Conservation (phyloP, 495 filamentous ascomycete species). For the Bathelium albidoporum region DNA sequence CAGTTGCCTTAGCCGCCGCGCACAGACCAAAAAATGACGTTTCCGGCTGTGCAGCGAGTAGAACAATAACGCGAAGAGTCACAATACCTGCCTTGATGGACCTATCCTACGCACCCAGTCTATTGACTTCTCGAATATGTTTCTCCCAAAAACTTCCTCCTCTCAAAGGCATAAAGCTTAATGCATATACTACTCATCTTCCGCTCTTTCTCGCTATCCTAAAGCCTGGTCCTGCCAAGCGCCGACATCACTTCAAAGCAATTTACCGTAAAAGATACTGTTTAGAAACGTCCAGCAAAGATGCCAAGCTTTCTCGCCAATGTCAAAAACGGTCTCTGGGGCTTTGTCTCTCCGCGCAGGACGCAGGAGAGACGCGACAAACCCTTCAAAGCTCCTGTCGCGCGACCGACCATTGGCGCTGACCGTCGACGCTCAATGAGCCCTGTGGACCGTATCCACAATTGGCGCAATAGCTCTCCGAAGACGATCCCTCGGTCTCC, state of each 20-base stretch:
- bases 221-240: background rate
- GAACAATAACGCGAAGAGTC: too few relatives aligned
- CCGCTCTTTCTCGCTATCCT: background rate
- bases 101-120: too few relatives aligned
- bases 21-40: too few relatives aligned
- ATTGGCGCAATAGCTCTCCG: background rate
- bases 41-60: too few relatives aligned
- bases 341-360: slow-evolving; percentile 6
- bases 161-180: too few relatives aligned
- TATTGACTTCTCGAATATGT: background rate
- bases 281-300: background rate
- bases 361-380: slow-evolving; percentile 7
- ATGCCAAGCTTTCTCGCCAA: slow-evolving; percentile 2
- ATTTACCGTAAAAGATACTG: background rate
- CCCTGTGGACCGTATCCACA: background rate
- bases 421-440: background rate
- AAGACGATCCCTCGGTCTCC: background rate
- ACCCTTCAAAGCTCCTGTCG: slow-evolving; percentile 1
- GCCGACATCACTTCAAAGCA: background rate
- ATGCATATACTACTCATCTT: too few relatives aligned
- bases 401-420: background rate
- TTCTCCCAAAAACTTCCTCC: background rate
- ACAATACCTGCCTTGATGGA: too few relatives aligned
- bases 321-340: slow-evolving; percentile 3
- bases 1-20: too few relatives aligned